Percentiles rank a stretch among this genome's conserved stretches.
Conservation (phyloP, 768 basidiomycete genomes). For the Pisolithus tinctorius region DNA sequence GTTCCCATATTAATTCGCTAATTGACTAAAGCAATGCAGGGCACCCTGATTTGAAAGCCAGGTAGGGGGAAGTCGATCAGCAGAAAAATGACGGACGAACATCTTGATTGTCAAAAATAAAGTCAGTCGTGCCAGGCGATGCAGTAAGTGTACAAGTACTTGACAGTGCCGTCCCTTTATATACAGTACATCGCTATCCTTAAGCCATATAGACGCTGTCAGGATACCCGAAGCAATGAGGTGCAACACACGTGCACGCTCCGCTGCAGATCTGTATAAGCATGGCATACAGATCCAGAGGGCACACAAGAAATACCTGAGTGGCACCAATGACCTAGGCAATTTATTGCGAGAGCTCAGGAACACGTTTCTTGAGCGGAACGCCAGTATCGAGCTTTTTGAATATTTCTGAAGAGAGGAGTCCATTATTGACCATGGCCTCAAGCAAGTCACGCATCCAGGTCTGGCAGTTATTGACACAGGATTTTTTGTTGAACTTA, state of each 20-base stretch:
- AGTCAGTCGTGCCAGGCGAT: no score
- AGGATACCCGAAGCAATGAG: not conserved
- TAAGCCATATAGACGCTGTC: not conserved
- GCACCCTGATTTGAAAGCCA: no score
- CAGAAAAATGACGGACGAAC: no score
- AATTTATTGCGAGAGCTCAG: constrained; percentile 1
- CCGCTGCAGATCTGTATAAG: not conserved
- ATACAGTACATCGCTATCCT: not conserved
- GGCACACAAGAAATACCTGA: not conserved
- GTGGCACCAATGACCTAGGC: not conserved
- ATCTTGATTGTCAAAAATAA: no score
- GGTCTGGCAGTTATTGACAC: constrained; percentile 10
- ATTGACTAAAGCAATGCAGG: no score
- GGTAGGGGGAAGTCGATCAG: no score
- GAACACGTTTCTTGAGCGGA: constrained; percentile 7
- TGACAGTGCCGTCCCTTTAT: not conserved
- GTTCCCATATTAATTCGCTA: no score
- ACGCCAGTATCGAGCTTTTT: constrained; percentile 4
- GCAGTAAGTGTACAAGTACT: no score
- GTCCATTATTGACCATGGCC: constrained; percentile 9
- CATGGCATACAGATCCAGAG: not conserved
- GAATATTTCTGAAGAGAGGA: constrained; percentile 10
- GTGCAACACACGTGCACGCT: not conserved
- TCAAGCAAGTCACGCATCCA: constrained; percentile 11
- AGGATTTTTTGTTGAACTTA: constrained; percentile 8